Conservation (phyloP, 768 basidiomycete genomes). For the Gymnopilus junonius region DNA sequence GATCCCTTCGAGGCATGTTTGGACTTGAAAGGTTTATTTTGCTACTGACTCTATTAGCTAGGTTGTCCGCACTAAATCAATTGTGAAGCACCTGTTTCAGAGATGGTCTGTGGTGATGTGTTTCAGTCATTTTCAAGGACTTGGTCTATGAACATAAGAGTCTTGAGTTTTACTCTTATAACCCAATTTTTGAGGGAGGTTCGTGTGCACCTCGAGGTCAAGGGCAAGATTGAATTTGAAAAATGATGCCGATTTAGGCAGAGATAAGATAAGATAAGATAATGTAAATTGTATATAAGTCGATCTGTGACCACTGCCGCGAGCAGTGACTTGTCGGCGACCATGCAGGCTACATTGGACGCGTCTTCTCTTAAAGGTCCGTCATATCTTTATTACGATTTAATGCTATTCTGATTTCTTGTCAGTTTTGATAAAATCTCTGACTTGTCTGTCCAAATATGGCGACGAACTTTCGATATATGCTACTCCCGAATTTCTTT, state of each 20-base stretch:
- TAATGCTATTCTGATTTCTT: slow-evolving; percentile 16
- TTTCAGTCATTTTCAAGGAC: slow-evolving; percentile 39
- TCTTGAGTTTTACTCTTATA: neutral
- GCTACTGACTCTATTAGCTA: slow-evolving; percentile 41
- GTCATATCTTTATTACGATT: slow-evolving; percentile 9
- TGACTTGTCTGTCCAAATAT: slow-evolving; percentile 79
- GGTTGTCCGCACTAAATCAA: neutral
- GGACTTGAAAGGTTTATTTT: slow-evolving; percentile 94
- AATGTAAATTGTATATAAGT: too few relatives aligned
- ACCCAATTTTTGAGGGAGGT: neutral
- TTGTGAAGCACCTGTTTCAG: slow-evolving; percentile 70
- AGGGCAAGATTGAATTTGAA: neutral
- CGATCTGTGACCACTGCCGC: too few relatives aligned
- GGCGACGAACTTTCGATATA: slow-evolving; percentile 80
- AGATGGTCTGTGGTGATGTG: slow-evolving; percentile 77
- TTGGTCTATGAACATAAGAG: too few relatives aligned
- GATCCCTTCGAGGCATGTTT: slow-evolving; percentile 87
- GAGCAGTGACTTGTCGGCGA: neutral
- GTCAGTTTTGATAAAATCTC: slow-evolving; percentile 73
- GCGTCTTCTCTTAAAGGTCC: slow-evolving; percentile 57
- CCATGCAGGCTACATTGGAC: slow-evolving; percentile 75
- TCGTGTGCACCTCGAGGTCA: neutral
- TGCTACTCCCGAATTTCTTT: slow-evolving; percentile 61
- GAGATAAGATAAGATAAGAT: slow-evolving; percentile 10
- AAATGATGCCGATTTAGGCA: neutral